Base-by-base conservation (phyloP, 371 early-diverging fungal species). In the Batrachochytrium dendrobatidis region DNA sequence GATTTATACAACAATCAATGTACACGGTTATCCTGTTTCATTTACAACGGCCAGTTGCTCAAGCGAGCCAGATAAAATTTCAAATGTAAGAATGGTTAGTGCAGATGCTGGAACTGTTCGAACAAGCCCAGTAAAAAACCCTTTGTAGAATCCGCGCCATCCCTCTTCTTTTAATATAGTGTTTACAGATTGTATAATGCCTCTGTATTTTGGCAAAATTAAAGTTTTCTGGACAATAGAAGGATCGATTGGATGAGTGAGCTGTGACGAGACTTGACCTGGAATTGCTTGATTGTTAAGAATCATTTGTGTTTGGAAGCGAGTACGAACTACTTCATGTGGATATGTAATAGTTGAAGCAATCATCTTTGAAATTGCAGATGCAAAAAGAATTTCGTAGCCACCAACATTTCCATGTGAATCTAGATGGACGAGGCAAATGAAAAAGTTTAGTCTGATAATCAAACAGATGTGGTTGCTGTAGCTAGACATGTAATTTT, bases 311-410 rank as follows among this genome's bases (percentile, higher is more conserved):
- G 88, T 91, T 68, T 93, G 95, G 64, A 95, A 75, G 34, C 93
- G 83, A 5, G 93, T 92, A 56, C 94, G 84, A 35, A 93, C 83
- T 43, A 85, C 87, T 68, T 90, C 91, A 63, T 90, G 91, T 15
- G 96, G 96, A 68, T 95, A 95, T 24, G 96, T 94, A 8, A 81
- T 83, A 39, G 85, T 71, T 56, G 86, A 86, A 7, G 95, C 93
- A 0, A 89, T 81, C 82, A 93, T 86, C 72, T 94, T 97, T 24
- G 93, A 90, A 1, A 86, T 65, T 10, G 87, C 76, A 15, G 89
- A 88, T 15, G 95, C 89, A 33, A 87, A 59, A 22, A 94, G 72
- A 56, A 95, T 75, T 22, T 78, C 53, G 18, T 17, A 20, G 26
- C 62, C 62, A 34, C 62, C 67, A 35, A 68, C 26, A 22, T 64